These are phyloP conservation scores for Trichoderma virens DNA, from an alignment of 495 filamentous ascomycete genomes.

Conservation along the genomic window DNA sequence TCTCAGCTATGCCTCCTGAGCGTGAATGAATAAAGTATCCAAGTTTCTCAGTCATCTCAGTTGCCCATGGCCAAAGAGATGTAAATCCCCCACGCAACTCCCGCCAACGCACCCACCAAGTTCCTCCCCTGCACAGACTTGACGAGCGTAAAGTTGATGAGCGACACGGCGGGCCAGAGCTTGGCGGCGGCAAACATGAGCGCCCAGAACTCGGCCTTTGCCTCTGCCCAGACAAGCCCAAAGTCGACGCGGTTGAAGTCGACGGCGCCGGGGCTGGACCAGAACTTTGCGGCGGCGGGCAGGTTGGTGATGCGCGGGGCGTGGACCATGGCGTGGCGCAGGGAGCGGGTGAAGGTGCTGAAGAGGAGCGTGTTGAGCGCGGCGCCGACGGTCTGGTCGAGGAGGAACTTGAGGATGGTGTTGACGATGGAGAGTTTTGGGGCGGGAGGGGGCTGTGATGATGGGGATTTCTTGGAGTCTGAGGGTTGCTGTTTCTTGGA, in stretches of 20 bases:
- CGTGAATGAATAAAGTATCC: too few relatives aligned
- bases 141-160: slow-evolving; percentile 72
- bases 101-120: slow-evolving; percentile 70
- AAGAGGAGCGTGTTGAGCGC: slow-evolving; percentile 74
- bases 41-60: too few relatives aligned
- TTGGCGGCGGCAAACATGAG: slow-evolving; percentile 69
- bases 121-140: slow-evolving; percentile 64
- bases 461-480: slow-evolving; percentile 27
- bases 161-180: slow-evolving; percentile 76
- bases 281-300: slow-evolving; percentile 18
- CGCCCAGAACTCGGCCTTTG: slow-evolving; percentile 53
- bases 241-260: slow-evolving; percentile 27
- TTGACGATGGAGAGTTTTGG: slow-evolving; percentile 55
- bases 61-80: slow-evolving; percentile 27
- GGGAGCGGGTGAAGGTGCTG: slow-evolving; percentile 36
- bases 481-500: slow-evolving; percentile 22
- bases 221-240: slow-evolving; percentile 22
- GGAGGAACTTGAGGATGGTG: slow-evolving; percentile 68
- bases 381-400: slow-evolving; percentile 76
- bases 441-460: slow-evolving; percentile 35
- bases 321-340: slow-evolving; percentile 32
- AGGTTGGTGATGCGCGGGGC: slow-evolving; percentile 17
- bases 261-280: slow-evolving; percentile 20
- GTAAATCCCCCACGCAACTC: slow-evolving; percentile 82
- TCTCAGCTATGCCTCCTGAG: neutral